These are phyloP conservation scores for Pseudogymnoascus sp. DNA, from an alignment of 2,329 filamentous ascomycete species.

Conservation along the genomic window DNA sequence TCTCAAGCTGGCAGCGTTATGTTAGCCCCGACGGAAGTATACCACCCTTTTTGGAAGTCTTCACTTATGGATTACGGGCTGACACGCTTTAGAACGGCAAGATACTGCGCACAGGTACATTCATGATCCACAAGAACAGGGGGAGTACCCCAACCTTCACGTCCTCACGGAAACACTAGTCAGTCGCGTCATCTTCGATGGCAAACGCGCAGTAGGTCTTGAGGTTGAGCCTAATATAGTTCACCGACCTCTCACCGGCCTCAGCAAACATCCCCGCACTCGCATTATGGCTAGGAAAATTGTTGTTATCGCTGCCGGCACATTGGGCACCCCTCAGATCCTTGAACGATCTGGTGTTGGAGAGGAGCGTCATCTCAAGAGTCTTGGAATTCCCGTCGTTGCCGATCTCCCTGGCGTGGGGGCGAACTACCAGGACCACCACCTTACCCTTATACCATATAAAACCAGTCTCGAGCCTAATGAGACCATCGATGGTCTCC, in stretches of 20 bases:
- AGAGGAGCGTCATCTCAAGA: constrained; percentile 39
- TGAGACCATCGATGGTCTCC: constrained; percentile 46
- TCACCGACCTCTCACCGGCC: constrained; percentile 29
- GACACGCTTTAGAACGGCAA: constrained; percentile 33
- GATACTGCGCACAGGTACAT: constrained; percentile 49
- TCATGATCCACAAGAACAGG: constrained; percentile 41
- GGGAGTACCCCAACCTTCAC: constrained; percentile 48
- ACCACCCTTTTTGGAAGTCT: background rate
- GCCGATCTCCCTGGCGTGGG: constrained; percentile 45
- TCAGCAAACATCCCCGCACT: constrained; percentile 24
- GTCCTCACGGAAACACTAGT: constrained; percentile 50
- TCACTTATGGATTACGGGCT: background rate
- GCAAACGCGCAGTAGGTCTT: constrained; percentile 47
- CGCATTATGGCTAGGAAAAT: constrained; percentile 44
- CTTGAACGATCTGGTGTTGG: constrained; percentile 57
- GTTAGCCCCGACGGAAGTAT: constrained; percentile 38
- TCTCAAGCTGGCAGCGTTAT: constrained; percentile 39
- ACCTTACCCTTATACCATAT: constrained; percentile 46
- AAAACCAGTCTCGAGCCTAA: constrained; percentile 35
- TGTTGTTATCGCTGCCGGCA: constrained; percentile 39
- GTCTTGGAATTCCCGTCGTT: constrained; percentile 37
- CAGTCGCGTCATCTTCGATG: constrained; percentile 44
- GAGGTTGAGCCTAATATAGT: constrained; percentile 45
- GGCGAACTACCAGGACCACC: constrained; percentile 46
- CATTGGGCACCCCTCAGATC: constrained; percentile 33